These are phyloP conservation scores for Xylaria grammica DNA, from an alignment of 495 filamentous ascomycete genomes.

Conservation along the genomic window DNA sequence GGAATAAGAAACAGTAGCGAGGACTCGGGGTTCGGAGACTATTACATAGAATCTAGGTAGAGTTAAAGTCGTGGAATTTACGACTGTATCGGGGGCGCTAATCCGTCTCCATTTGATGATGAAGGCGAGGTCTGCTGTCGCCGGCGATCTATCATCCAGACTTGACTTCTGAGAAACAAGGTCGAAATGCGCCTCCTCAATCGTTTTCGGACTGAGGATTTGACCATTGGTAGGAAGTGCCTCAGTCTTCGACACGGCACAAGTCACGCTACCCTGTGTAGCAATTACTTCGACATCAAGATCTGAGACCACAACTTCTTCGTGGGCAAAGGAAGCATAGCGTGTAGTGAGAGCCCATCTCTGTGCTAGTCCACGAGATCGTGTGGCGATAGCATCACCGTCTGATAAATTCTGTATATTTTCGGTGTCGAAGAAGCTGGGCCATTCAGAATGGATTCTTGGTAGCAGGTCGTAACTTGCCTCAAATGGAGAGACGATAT, in stretches of 20 bases:
- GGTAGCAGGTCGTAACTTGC: slow-evolving; percentile 85
- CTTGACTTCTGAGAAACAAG: slow-evolving; percentile 72
- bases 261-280: slow-evolving; percentile 56
- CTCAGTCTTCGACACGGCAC: slow-evolving; percentile 39
- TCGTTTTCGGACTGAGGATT: slow-evolving; percentile 63
- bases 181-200: slow-evolving; percentile 71
- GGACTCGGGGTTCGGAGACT: slow-evolving; percentile 83
- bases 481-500: slow-evolving; percentile 82
- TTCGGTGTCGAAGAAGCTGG: slow-evolving; percentile 74
- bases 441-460: slow-evolving; percentile 80
- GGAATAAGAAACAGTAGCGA: slow-evolving; percentile 65
- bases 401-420: slow-evolving; percentile 38
- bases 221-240: slow-evolving; percentile 33
- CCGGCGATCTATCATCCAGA: slow-evolving; percentile 78
- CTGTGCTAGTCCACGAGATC: slow-evolving; percentile 70
- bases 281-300: slow-evolving; percentile 62
- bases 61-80: slow-evolving; percentile 66
- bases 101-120: slow-evolving; percentile 75
- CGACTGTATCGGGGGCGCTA: slow-evolving; percentile 34
- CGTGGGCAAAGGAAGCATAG: slow-evolving; percentile 75
- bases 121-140: slow-evolving; percentile 75
- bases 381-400: slow-evolving; percentile 19
- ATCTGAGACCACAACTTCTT: slow-evolving; percentile 70
- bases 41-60: slow-evolving; percentile 81
- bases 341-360: slow-evolving; percentile 76